Base-by-base conservation (phyloP, 2,329 filamentous ascomycete genomes). In the Colletotrichum sp. region DNA sequence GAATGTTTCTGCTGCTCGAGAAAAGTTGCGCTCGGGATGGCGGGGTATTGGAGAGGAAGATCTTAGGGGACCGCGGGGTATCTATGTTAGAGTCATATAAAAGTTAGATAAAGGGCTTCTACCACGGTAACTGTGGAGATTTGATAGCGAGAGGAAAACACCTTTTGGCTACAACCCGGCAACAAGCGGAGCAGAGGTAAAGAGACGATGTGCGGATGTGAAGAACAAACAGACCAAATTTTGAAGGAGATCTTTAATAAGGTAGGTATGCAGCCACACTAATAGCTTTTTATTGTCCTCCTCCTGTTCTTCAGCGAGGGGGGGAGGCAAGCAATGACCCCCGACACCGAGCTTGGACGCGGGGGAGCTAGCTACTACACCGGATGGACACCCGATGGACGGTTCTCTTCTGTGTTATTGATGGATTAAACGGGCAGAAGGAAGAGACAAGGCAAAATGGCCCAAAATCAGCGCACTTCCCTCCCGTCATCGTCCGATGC, bases 61-160 rank as follows among this genome's bases (percentile, higher is more conserved):
- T 49, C 62, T 68, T 68, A 66, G 70, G 64, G 69, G 70, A 77
- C 70, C 70, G 77, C 77, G 77, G 77, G 77, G 77, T 78, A 78
- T 71, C 75, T 77, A 73, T 68, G 67, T 32, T 59, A 77, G 71
- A 77, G 75, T 77, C 72, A 71, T 71, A 77, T 66, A 75, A 75
- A 76, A 62, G 72, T 75, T 75, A 75, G 66, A 75, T 69, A 62
- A 73, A 74, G 70, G 74, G 74, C 64, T 74, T 65, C 59, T 34
- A 69, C 57, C 59, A 60, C 74, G 64, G 26, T 7, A 69, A 68
- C 67, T 65, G 67, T 76, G 68, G 69, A 77, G 76, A 77, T 76
- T 28, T 26, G 39, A 32, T 57, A 57, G 28, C 36, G 24, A 32
- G n/a, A n/a, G 28, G 26, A 60, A 52, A 59, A 36, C 60, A 69